phyloP scores from a whole-genome alignment of 352 stramenopile species.

The Globisporangium alternatum region DNA sequence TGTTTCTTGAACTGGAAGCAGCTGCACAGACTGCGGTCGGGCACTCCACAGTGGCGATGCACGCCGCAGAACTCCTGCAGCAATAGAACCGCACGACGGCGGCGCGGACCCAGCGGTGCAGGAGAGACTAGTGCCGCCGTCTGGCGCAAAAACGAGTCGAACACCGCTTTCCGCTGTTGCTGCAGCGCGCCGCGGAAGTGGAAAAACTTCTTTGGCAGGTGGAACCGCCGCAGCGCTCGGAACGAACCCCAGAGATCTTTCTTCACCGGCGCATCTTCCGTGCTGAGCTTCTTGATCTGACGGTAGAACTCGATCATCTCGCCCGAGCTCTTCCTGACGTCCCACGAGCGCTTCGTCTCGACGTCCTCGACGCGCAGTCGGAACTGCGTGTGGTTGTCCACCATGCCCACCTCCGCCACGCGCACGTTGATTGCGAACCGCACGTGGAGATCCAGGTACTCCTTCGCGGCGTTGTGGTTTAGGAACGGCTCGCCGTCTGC shows the following conservation, averaged over 20 bases:
- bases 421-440: constrained; percentile 44
- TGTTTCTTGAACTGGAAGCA: constrained; percentile 40
- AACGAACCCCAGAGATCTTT: constrained; percentile 54
- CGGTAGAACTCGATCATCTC: constrained; percentile 63
- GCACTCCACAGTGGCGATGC: constrained; percentile 38
- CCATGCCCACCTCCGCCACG: constrained; percentile 36
- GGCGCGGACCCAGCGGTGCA: constrained; percentile 49
- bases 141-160: constrained; percentile 68
- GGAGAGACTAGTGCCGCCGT: constrained; percentile 55
- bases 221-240: constrained; percentile 38
- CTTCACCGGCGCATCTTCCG: constrained; percentile 51
- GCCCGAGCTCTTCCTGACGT: constrained; percentile 52
- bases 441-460: constrained; percentile 50
- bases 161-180: constrained; percentile 56
- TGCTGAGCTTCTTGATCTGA: constrained; percentile 52
- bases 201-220: constrained; percentile 54
- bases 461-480: constrained; percentile 26
- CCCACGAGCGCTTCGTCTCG: constrained; percentile 57
- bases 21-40: constrained; percentile 35
- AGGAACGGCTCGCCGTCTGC: constrained; percentile 20
- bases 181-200: constrained; percentile 48
- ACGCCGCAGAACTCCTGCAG: constrained; percentile 63
- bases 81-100: constrained; percentile 44
- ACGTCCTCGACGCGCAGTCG: constrained; percentile 47
- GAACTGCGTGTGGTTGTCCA: constrained; percentile 32